Conservation (phyloP, 2,329 filamentous ascomycete genomes). For the Simplicillium sp. region DNA sequence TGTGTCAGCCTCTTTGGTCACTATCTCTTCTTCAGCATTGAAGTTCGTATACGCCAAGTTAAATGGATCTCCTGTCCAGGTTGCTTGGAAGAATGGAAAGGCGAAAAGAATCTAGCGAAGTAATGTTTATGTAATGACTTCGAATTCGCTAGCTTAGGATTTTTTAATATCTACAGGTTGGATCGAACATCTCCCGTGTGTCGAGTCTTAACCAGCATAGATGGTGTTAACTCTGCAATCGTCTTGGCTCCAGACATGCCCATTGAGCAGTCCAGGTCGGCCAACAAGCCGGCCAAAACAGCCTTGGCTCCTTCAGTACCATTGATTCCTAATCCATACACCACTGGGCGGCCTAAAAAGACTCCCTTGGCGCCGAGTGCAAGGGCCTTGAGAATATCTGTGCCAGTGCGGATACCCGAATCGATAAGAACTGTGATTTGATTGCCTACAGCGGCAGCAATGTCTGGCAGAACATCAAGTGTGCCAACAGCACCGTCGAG, state of each 20-base stretch:
- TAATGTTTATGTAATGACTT: background rate
- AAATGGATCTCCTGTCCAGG: slow-evolving; percentile 44
- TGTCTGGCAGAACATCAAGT: slow-evolving; percentile 40
- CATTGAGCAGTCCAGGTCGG: slow-evolving; percentile 42
- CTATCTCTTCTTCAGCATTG: slow-evolving; percentile 55
- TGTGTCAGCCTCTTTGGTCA: slow-evolving; percentile 62
- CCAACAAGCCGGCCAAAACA: slow-evolving; percentile 32
- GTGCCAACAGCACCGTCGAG: slow-evolving; percentile 32
- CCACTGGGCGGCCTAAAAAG: slow-evolving; percentile 31
- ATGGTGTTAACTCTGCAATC: slow-evolving; percentile 24
- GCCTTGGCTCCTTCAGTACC: slow-evolving; percentile 42
- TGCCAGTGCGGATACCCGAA: slow-evolving; percentile 27
- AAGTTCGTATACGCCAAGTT: slow-evolving; percentile 60
- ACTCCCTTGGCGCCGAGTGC: slow-evolving; percentile 30
- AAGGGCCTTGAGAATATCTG: slow-evolving; percentile 29
- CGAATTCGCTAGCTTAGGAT: background rate
- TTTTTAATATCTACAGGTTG: slow-evolving; percentile 13
- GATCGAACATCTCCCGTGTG: slow-evolving; percentile 23
- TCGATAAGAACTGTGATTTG: slow-evolving; percentile 47
- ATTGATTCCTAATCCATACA: slow-evolving; percentile 24
- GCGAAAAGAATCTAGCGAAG: slow-evolving; percentile 1
- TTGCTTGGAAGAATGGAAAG: slow-evolving; percentile 22
- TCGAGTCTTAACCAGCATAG: slow-evolving; percentile 20
- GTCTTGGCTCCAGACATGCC: slow-evolving; percentile 40
- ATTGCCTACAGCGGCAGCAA: slow-evolving; percentile 45